These are phyloP conservation scores for Exophiala bonariae DNA, from an alignment of 2,329 filamentous ascomycete species.

Conservation along the genomic window DNA sequence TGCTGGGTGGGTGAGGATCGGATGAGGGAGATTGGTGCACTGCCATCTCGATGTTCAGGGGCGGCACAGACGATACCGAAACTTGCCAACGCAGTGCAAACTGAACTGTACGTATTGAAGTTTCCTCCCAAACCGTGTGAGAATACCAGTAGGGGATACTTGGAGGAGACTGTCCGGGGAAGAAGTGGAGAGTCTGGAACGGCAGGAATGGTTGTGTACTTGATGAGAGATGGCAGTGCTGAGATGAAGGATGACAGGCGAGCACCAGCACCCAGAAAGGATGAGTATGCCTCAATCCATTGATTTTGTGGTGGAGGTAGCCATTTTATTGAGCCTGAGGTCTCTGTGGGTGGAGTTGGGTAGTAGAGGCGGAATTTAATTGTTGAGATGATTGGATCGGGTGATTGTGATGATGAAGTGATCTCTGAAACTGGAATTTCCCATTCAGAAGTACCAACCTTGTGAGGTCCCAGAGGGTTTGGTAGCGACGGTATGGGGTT, in stretches of 20 bases:
- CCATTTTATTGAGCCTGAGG: constrained; percentile 66
- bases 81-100: constrained; percentile 75
- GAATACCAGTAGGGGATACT: constrained; percentile 82
- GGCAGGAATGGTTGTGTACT: constrained; percentile 31
- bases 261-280: constrained; percentile 65
- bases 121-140: constrained; percentile 82
- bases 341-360: constrained; percentile 54
- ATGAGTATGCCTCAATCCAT: constrained; percentile 72
- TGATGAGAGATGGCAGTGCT: constrained; percentile 26
- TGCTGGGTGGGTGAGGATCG: constrained; percentile 45
- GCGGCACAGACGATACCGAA: constrained; percentile 80
- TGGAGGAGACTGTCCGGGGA: constrained; percentile 45
- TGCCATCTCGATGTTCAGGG: constrained; percentile 81
- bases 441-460: constrained; percentile 76
- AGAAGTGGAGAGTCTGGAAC: constrained; percentile 56
- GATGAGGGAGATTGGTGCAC: constrained; percentile 71
- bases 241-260: constrained; percentile 19
- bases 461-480: constrained; percentile 73
- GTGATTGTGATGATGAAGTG: constrained; percentile 49
- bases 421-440: constrained; percentile 68
- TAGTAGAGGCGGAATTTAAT: constrained; percentile 83
- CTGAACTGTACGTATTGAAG: constrained; percentile 81
- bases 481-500: constrained; percentile 70
- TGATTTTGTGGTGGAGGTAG: constrained; percentile 74
- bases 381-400: constrained; percentile 64